Evolutionary conservation across 148 eudicot genomes (phyloP), one percentile per base, ranked within the genome.

Genomic region (Pouteria glomerata): DNA sequence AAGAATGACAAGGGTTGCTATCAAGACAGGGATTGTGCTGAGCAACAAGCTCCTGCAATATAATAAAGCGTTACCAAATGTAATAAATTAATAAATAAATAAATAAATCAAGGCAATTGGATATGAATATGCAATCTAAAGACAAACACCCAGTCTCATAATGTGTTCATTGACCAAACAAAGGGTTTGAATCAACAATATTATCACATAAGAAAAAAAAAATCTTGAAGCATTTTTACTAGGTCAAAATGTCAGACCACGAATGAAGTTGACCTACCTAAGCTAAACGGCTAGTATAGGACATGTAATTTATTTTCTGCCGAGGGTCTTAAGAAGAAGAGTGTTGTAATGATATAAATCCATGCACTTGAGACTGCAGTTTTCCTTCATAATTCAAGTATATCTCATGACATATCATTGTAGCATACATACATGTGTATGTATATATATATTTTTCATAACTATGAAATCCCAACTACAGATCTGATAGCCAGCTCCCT

Each of bases 1-100:
- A 19, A 75, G 73, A 35, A 75, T 39, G 19, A 60, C 47, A n/a
- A 75, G 66, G n/a, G 73, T 48, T 23, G 15, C 73, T 58, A 75
- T 68, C 78, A 75, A 34, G 48, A 75, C 78, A 31, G 78, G 78
- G 42, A 75, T 75, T 21, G 78, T 75, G 48, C 6, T 58, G 19
- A 75, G 78, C 35, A 75, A 68, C 39, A 75, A 34, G 64, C 51
- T 68, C 78, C 78, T 75, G 70, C 37, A 75, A 47, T 48, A 52
- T 31, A 62, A 37, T 19, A 66, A 48, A 66, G 18, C n/a, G 8
- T 3, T 27, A 27, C 5, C 8, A 29, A 15, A 66, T 0, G 31
- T 27, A 66, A 51, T 18, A 19, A 51, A 51, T n/a, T n/a, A 51
- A 51, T 0, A 18, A n/a, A n/a, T 16, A 1, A 4, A 55, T 6